Base-by-base conservation (phyloP, 2,329 filamentous ascomycete genomes). In the Penicillium aurantiogriseum region DNA sequence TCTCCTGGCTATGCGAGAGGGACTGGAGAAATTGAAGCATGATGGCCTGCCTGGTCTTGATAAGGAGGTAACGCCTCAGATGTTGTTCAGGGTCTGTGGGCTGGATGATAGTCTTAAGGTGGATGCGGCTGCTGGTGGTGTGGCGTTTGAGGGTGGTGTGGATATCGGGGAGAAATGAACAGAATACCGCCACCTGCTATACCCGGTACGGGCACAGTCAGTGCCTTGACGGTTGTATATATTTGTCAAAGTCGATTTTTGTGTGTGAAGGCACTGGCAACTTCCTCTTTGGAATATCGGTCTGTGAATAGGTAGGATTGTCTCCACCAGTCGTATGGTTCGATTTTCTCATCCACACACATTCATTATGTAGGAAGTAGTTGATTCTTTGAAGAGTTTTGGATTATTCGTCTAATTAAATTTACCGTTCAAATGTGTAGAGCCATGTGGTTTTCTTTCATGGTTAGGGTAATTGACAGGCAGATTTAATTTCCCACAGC, bases 51-150 rank as follows among this genome's bases (percentile, higher is more conserved):
- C 69, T 0, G 70, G 68, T 13, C 56, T 71, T 45, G 65, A 62
- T 35, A 63, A 61, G 54, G 68, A 67, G 31, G 58, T 72, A 53
- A 74, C 69, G 25, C 74, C 74, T 29, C 75, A 75, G 67, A 70
- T 70, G 61, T 53, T 77, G 29, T 79, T 79, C 54, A 68, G 76
- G n/a, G 69, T 77, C n/a, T 78, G 75, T 58, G 77, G 75, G 15
- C 52, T 79, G 58, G 69, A 76, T 54, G 73, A 77, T 50, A 75
- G 72, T 43, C 65, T 78, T n/a, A 63, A 70, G 55, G 57, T 79
- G 50, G 77, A 79, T 66, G 69, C 67, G 31, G 63, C 69, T 40
- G 76, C 77, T 35, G 76, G 77, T 40, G 74, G 74, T 29, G 65
- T 59, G 23, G 62, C 69, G 6, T 75, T 75, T 40, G 60, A 70